phyloP scores from a whole-genome alignment of 2,329 filamentous ascomycete genomes.

The Penicillium sp. region DNA sequence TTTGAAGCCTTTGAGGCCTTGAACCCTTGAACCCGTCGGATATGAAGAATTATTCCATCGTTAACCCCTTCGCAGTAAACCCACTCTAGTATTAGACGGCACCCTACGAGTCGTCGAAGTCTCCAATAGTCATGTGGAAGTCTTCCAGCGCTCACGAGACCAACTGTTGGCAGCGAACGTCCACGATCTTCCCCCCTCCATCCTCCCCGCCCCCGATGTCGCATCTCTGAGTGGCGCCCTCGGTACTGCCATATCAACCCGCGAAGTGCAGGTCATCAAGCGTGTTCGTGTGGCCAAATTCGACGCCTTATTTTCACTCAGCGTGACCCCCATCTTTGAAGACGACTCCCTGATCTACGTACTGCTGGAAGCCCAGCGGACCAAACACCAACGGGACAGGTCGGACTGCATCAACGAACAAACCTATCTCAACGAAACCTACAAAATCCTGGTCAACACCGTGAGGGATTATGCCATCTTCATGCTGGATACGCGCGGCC shows the following conservation, averaged over 20 bases:
- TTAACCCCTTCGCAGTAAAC: slow-evolving; percentile 10
- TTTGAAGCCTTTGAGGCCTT: no score
- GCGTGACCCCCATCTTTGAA: slow-evolving; percentile 39
- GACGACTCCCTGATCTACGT: slow-evolving; percentile 34
- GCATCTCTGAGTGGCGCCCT: slow-evolving; percentile 32
- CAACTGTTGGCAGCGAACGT: slow-evolving; percentile 32
- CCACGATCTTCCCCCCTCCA: slow-evolving; percentile 32
- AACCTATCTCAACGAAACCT: slow-evolving; percentile 46
- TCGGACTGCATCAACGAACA: slow-evolving; percentile 31
- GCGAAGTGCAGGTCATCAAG: slow-evolving; percentile 29
- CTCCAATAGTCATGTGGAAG: slow-evolving; percentile 37
- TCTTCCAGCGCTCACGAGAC: slow-evolving; percentile 29
- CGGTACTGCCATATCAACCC: slow-evolving; percentile 31
- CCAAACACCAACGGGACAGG: slow-evolving; percentile 24
- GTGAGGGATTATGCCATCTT: slow-evolving; percentile 58
- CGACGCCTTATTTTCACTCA: slow-evolving; percentile 23
- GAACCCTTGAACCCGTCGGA: background rate
- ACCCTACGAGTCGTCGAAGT: slow-evolving; percentile 34
- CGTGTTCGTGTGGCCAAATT: slow-evolving; percentile 18
- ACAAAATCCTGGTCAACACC: slow-evolving; percentile 54
- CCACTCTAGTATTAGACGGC: slow-evolving; percentile 34
- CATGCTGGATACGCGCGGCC: slow-evolving; percentile 49
- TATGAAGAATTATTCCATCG: background rate
- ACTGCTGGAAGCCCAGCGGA: slow-evolving; percentile 37
- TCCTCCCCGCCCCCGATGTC: slow-evolving; percentile 31